Conservation (phyloP, 331 rosid genomes). For the Dryas integrifolia region DNA sequence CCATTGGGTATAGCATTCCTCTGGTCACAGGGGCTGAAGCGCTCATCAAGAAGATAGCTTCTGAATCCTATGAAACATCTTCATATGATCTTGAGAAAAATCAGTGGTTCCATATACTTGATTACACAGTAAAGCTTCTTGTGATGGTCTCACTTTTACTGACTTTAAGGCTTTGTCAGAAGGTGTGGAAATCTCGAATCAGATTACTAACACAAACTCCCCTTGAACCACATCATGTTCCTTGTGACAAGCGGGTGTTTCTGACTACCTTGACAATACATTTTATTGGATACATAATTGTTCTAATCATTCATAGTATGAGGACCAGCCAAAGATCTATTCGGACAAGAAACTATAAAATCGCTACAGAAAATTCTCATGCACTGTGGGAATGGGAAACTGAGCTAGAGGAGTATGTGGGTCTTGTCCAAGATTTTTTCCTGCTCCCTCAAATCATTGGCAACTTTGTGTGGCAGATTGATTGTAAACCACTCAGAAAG, state of each 20-base stretch:
- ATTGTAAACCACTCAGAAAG: slow-evolving; percentile 67
- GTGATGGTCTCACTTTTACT: slow-evolving; percentile 62
- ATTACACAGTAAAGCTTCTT: slow-evolving; percentile 72
- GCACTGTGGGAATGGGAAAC: slow-evolving; percentile 48
- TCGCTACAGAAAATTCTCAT: slow-evolving; percentile 34
- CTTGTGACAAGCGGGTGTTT: slow-evolving; percentile 68
- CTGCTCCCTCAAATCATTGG: slow-evolving; percentile 81
- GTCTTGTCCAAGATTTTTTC: slow-evolving; percentile 87
- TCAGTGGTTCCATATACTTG: slow-evolving; percentile 57
- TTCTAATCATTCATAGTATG: slow-evolving; percentile 49
- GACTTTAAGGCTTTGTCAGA: slow-evolving; percentile 79
- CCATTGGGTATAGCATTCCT: slow-evolving; percentile 80
- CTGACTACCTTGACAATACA: slow-evolving; percentile 50
- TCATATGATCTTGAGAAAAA: slow-evolving; percentile 51
- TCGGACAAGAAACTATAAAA: slow-evolving; percentile 27
- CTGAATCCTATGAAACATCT: slow-evolving; percentile 42
- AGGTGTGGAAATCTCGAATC: slow-evolving; percentile 84
- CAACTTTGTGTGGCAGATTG: slow-evolving; percentile 79
- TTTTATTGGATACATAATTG: slow-evolving; percentile 50
- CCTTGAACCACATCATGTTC: slow-evolving; percentile 50
- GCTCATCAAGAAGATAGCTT: slow-evolving; percentile 56
- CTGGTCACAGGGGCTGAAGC: slow-evolving; percentile 84
- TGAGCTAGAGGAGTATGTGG: slow-evolving; percentile 71
- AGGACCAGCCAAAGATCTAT: slow-evolving; percentile 40
- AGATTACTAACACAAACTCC: slow-evolving; percentile 58